phyloP scores from a whole-genome alignment of 345 rosid species.

The Durio zibethinus region DNA sequence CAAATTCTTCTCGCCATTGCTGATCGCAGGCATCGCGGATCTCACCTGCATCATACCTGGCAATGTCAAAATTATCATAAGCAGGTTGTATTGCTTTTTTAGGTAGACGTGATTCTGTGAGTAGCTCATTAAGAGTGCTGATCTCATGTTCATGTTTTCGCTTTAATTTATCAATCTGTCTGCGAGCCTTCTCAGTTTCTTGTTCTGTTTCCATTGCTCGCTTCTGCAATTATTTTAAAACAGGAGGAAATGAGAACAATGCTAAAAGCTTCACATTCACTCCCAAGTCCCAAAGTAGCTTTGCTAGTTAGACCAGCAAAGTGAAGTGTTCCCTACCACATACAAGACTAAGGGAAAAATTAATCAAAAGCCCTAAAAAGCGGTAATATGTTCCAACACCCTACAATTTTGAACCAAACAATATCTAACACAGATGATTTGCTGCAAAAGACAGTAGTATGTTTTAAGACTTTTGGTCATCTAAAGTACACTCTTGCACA shows the following conservation, averaged over 20 bases:
- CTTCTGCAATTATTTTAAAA: conserved; percentile 39
- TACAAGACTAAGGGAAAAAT: neutral
- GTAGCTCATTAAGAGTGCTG: conserved; percentile 30
- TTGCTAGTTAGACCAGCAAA: neutral
- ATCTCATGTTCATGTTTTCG: conserved; percentile 48
- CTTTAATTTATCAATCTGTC: conserved; percentile 54
- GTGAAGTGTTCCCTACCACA: neutral
- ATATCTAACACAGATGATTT: neutral
- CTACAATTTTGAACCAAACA: neutral
- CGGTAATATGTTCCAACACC: neutral
- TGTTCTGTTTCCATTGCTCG: conserved; percentile 63
- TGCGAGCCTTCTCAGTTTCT: conserved; percentile 53
- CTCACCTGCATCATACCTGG: conserved; percentile 50
- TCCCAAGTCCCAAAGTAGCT: too few species aligned
- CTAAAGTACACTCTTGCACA: neutral
- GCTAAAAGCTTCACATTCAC: neutral
- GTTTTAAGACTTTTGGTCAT: neutral
- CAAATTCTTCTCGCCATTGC: conserved; percentile 72
- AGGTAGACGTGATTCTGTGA: conserved; percentile 46
- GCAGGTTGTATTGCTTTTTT: conserved; percentile 37
- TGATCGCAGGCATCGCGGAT: conserved; percentile 45
- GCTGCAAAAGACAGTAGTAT: neutral
- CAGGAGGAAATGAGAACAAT: neutral
- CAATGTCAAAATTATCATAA: conserved; percentile 29
- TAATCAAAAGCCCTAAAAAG: neutral